A percentile compares a stretch with the other conserved stretches of the same genome.
Evolutionary conservation across 306 rosid genomes (phyloP).

Genomic region (Sesbania bispinosa): DNA sequence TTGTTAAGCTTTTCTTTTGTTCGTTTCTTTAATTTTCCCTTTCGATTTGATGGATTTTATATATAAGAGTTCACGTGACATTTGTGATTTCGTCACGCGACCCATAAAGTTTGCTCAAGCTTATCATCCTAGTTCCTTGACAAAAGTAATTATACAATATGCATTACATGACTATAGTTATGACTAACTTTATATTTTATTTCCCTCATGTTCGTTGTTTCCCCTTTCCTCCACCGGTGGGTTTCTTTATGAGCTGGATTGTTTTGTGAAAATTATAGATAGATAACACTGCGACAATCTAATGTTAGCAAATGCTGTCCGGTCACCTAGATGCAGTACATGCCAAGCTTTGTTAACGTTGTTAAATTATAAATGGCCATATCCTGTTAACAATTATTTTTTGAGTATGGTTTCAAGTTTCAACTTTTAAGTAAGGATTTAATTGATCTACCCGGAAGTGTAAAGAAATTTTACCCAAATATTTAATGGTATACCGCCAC

Average conservation of each 20-base stretch:
- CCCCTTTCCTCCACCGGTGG: neutral
- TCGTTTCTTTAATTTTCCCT: neutral
- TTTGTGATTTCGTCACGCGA: conserved; percentile 25
- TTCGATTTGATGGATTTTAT: neutral
- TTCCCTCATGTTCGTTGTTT: neutral
- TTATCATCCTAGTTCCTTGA: neutral
- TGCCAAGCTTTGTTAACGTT: neutral
- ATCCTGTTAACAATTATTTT: conserved; percentile 12
- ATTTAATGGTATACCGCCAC: too few relatives aligned
- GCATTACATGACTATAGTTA: conserved; percentile 34
- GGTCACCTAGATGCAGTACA: neutral
- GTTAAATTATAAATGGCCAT: too few relatives aligned
- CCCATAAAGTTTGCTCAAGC: neutral
- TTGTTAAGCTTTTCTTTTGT: too few relatives aligned
- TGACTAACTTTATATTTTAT: conserved; percentile 12
- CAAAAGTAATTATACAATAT: conserved; percentile 18
- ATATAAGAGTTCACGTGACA: conserved; percentile 27
- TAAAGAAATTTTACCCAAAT: too few relatives aligned
- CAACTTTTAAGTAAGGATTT: too few relatives aligned
- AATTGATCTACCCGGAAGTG: too few relatives aligned
- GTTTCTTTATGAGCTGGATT: conserved; percentile 3
- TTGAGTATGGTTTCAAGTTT: neutral
- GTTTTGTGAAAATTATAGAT: conserved; percentile 1
- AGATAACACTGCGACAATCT: conserved; percentile 16
- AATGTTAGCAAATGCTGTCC: neutral